These are phyloP conservation scores for Capsicum baccatum DNA, from an alignment of 257 asterid species.

Conservation along the genomic window DNA sequence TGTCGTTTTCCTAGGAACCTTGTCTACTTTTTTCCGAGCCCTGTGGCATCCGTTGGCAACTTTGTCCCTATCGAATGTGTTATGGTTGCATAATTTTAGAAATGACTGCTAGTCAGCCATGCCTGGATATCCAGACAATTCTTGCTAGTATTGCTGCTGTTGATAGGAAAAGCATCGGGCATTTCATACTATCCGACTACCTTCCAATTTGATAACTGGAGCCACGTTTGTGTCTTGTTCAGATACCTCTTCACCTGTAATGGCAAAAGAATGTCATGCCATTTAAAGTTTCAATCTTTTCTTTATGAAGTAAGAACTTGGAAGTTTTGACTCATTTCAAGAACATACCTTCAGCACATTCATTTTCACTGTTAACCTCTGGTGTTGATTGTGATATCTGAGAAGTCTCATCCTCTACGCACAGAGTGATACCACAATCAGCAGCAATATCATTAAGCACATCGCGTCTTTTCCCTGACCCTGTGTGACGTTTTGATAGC, in stretches of 20 bases:
- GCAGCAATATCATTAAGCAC: conserved; percentile 44
- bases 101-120: neutral
- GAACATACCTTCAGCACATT: conserved; percentile 35
- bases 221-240: conserved; percentile 1
- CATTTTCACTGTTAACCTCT: neutral
- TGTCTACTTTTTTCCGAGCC: too few species aligned
- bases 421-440: conserved; percentile 42
- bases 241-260: conserved; percentile 11
- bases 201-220: neutral
- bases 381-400: neutral
- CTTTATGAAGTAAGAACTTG: too few species aligned
- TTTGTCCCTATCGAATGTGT: neutral
- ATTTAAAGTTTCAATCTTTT: neutral
- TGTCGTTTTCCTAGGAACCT: neutral
- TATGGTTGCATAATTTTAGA: neutral
- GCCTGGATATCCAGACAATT: conserved; percentile 22
- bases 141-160: conserved; percentile 34
- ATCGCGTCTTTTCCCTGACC: conserved; percentile 41
- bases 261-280: neutral
- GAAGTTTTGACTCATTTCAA: neutral
- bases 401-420: neutral
- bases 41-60: too few species aligned
- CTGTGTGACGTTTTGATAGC: conserved; percentile 41
- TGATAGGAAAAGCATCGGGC: conserved; percentile 27
- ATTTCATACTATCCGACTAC: neutral